Evolutionary conservation across 2,329 filamentous ascomycete genomes (phyloP).

Genomic region (Penicillium janthinellum): DNA sequence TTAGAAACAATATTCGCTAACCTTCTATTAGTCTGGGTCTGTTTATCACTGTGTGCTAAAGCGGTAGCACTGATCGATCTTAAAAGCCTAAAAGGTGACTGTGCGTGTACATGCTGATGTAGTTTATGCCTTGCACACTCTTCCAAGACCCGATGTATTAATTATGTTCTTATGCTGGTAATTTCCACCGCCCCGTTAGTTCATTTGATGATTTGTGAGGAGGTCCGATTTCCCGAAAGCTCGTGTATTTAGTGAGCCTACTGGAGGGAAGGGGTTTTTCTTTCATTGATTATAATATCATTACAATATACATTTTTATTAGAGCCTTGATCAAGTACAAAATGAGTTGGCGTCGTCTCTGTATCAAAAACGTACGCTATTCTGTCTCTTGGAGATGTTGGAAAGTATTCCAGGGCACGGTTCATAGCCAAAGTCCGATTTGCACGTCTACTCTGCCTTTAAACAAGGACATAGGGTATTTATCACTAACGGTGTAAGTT

Average conservation of each 20-base stretch:
- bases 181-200: neutral
- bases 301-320: neutral
- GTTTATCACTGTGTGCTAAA: conserved; percentile 46
- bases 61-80: neutral
- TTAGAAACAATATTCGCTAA: conserved; percentile 17
- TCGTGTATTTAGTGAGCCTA: neutral
- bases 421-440: too few species aligned
- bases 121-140: neutral
- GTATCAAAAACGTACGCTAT: too few species aligned
- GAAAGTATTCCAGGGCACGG: too few species aligned
- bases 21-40: conserved; percentile 39
- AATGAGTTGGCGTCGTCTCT: too few species aligned
- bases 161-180: neutral
- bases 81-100: neutral
- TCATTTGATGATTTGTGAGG: neutral
- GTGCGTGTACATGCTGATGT: neutral
- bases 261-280: neutral
- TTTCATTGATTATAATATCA: neutral
- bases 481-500: too few species aligned
- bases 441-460: too few species aligned
- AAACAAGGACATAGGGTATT: too few species aligned
- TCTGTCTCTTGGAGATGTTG: too few species aligned
- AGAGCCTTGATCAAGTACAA: neutral
- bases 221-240: neutral
- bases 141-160: neutral